Percentiles rank a stretch among this genome's conserved stretches.
Conservation (phyloP, 306 rosid genomes). For the Sechiopsis laciniata region DNA sequence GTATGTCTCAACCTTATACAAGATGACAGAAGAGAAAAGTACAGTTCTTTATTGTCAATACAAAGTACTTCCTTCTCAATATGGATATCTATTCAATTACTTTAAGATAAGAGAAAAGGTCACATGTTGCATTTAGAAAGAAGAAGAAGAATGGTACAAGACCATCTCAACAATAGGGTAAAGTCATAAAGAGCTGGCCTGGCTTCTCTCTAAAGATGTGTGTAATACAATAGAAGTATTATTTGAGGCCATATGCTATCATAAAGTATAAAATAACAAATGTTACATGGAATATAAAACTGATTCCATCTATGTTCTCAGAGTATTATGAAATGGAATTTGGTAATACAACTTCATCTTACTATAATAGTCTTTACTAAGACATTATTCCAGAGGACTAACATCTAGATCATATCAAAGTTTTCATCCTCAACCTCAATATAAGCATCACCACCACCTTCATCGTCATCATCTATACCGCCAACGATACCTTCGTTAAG, state of each 20-base stretch:
- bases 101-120: not conserved
- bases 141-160: not conserved
- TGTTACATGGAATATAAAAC: conserved; percentile 22
- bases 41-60: not conserved
- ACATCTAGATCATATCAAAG: conserved; percentile 34
- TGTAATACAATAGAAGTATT: not conserved
- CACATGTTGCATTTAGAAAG: not conserved
- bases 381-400: conserved; percentile 8
- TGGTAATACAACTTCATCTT: not conserved
- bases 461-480: conserved; percentile 37
- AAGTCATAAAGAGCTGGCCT: not conserved
- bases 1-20: not conserved
- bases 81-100: not conserved
- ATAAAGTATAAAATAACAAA: conserved; percentile 9
- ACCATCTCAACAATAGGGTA: not conserved
- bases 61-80: conserved; percentile 1
- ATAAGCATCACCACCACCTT: conserved; percentile 34
- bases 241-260: conserved; percentile 2
- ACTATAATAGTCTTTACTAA: not conserved
- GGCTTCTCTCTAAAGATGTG: not conserved
- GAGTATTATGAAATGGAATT: conserved; percentile 18
- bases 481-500: conserved; percentile 39
- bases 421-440: conserved; percentile 47
- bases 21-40: conserved; percentile 5
- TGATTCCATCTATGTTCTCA: conserved; percentile 16